Conservation (phyloP, 257 asterid genomes). For the Handroanthus guayacan region DNA sequence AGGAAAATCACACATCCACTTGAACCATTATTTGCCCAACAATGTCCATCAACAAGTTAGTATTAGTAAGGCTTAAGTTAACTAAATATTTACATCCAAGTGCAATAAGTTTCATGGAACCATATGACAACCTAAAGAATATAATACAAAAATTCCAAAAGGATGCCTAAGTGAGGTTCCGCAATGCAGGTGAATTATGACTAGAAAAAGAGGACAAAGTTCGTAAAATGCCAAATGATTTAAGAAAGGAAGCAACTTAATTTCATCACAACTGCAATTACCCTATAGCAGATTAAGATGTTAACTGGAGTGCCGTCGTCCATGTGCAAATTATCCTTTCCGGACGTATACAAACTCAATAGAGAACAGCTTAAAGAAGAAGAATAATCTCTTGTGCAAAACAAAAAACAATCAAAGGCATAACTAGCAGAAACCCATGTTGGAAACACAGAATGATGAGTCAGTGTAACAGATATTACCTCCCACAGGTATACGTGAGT, state of each 20-base stretch:
- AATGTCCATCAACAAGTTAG: slow-evolving; percentile 28
- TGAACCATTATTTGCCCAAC: slow-evolving; percentile 14
- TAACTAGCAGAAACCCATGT: neutral
- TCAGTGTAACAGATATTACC: slow-evolving; percentile 50
- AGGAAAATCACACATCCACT: slow-evolving; percentile 14
- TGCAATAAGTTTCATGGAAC: neutral
- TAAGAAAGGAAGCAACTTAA: slow-evolving; percentile 6
- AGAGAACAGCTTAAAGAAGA: slow-evolving; percentile 11
- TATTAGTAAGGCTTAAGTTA: neutral
- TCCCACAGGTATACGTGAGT: slow-evolving; percentile 96
- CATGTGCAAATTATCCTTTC: slow-evolving; percentile 13
- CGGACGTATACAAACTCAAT: neutral
- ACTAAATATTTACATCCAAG: slow-evolving; percentile 23
- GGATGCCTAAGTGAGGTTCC: slow-evolving; percentile 1
- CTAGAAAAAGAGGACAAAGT: slow-evolving; percentile 7
- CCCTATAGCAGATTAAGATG: slow-evolving; percentile 22
- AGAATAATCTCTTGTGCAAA: slow-evolving; percentile 10
- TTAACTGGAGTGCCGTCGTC: slow-evolving; percentile 23
- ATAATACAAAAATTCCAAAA: slow-evolving; percentile 1
- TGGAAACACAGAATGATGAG: neutral
- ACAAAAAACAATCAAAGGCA: slow-evolving; percentile 6
- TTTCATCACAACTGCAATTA: neutral
- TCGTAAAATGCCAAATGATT: neutral
- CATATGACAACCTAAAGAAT: neutral
- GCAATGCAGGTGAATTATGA: slow-evolving; percentile 18